These are phyloP conservation scores for Phytophthora vignae DNA, from an alignment of 352 stramenopile genomes.

Conservation along the genomic window DNA sequence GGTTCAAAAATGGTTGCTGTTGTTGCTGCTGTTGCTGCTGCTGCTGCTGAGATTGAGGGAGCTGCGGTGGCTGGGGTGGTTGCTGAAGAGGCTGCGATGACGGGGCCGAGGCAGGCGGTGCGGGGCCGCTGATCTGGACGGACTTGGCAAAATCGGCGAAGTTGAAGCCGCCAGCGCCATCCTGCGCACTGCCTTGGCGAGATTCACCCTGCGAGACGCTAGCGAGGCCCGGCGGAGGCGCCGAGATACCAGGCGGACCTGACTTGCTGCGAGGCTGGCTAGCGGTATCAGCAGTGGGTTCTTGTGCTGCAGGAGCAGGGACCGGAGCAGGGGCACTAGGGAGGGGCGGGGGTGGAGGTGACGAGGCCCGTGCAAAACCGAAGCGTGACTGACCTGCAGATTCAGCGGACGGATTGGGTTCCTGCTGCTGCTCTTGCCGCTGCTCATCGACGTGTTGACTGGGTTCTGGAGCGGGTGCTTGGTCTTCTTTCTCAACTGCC, in stretches of 20 bases:
- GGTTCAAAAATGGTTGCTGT: slow-evolving; percentile 35
- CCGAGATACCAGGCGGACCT: slow-evolving; percentile 21
- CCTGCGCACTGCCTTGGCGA: slow-evolving; percentile 14
- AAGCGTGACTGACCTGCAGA: slow-evolving; percentile 52
- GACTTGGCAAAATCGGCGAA: slow-evolving; percentile 58
- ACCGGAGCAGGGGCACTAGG: neutral
- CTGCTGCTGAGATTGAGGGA: slow-evolving; percentile 23
- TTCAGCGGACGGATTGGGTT: slow-evolving; percentile 2
- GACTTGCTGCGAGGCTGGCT: slow-evolving; percentile 27
- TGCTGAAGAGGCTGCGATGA: slow-evolving; percentile 27
- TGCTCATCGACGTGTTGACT: slow-evolving; percentile 16
- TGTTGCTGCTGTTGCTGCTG: no score
- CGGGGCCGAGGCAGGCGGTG: slow-evolving; percentile 19
- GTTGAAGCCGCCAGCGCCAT: slow-evolving; percentile 43
- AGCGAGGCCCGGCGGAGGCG: slow-evolving; percentile 38
- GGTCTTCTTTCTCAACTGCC: slow-evolving; percentile 8
- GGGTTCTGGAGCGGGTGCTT: slow-evolving; percentile 10
- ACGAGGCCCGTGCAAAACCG: slow-evolving; percentile 54
- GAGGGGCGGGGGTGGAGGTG: slow-evolving; percentile 15
- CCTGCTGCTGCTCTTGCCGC: slow-evolving; percentile 10
- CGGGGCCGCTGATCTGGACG: slow-evolving; percentile 36
- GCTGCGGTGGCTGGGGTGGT: slow-evolving; percentile 11
- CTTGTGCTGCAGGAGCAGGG: neutral
- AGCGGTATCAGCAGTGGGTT: neutral
- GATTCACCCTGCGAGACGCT: slow-evolving; percentile 11